Evolutionary conservation across 140 eudicot species (phyloP), one percentile per base, ranked within the genome.

Genomic region (Ambrosia hybrid): DNA sequence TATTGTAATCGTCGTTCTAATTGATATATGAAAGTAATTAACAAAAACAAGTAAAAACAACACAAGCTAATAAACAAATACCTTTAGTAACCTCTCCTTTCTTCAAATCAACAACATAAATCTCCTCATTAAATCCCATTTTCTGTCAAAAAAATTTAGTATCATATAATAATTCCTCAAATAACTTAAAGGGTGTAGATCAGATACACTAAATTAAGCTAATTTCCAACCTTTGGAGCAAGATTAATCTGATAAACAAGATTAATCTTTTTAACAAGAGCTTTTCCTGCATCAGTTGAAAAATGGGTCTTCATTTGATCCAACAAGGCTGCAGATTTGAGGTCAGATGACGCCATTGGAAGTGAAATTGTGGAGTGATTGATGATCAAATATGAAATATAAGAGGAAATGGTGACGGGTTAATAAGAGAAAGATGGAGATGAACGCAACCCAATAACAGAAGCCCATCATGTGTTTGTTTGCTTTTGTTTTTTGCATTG

Each of bases 81-180:
- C 96, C 92, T 86, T 89, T 87, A 39, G 85, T 85, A 74, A 92
- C 98, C 61, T 92, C 96, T 56, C 96, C 98, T 81, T 92, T 92
- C 83, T 92, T 92, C 74, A 89, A 76, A 80, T 92, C 96, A 53
- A 92, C 92, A n/a, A 86, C 94, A 49, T 57, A 92, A 60, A 82
- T 78, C 88, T 85, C 91, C 80, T 92, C 96, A 38, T 85, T 71
- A 53, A 83, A 83, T 69, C 98, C 98, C 67, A 92, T 70, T 89
- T 92, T 92, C 96, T 92, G 87, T 59, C 10, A 9, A 81, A 48
- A 64, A 52, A 57, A 77, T 38, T 10, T 5, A 26, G n/a, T 64
- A 57, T 14, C 37, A 37, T 3, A 76, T 8, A 9, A 49, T 15
- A 76, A 66, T 49, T 7, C 43, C 9, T 13, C 15, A 62, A 43